Percentiles rank a stretch among this genome's conserved stretches.
These are phyloP conservation scores for Periconia macrospinosa DNA, from an alignment of 2,329 filamentous ascomycete species.

Conservation along the genomic window DNA sequence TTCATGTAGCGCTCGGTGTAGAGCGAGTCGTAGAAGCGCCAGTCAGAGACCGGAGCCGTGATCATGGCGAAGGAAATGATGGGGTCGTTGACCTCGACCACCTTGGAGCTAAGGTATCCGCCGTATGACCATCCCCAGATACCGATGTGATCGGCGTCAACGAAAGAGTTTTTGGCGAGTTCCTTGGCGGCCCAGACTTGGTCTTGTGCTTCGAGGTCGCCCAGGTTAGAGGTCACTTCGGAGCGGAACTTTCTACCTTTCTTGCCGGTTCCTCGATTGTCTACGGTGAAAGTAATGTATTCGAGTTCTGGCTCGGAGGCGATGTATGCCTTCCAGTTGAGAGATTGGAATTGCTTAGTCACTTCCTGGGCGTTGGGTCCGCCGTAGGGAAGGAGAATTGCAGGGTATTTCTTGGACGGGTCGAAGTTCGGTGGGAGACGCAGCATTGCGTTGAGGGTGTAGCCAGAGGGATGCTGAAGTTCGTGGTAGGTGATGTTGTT, in stretches of 20 bases:
- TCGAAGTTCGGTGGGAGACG: conserved; percentile 67
- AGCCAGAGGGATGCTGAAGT: conserved; percentile 63
- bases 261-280: conserved; percentile 68
- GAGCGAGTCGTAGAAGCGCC: conserved; percentile 71
- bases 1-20: conserved; percentile 78
- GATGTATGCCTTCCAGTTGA: conserved; percentile 65
- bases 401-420: conserved; percentile 64
- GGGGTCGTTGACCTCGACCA: conserved; percentile 63
- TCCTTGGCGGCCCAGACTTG: conserved; percentile 68
- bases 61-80: conserved; percentile 66
- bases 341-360: conserved; percentile 57
- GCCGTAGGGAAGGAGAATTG: conserved; percentile 69
- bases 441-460: conserved; percentile 65
- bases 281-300: conserved; percentile 68
- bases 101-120: conserved; percentile 68
- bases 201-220: conserved; percentile 65
- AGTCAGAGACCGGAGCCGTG: conserved; percentile 68
- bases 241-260: conserved; percentile 66
- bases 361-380: conserved; percentile 67
- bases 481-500: conserved; percentile 68
- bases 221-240: conserved; percentile 61
- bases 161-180: conserved; percentile 55
- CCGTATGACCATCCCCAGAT: conserved; percentile 73
- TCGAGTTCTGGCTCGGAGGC: conserved; percentile 68
- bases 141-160: conserved; percentile 62